Base-by-base conservation (phyloP, 164 flowering plant species). In the Euptelea pleiosperma region DNA sequence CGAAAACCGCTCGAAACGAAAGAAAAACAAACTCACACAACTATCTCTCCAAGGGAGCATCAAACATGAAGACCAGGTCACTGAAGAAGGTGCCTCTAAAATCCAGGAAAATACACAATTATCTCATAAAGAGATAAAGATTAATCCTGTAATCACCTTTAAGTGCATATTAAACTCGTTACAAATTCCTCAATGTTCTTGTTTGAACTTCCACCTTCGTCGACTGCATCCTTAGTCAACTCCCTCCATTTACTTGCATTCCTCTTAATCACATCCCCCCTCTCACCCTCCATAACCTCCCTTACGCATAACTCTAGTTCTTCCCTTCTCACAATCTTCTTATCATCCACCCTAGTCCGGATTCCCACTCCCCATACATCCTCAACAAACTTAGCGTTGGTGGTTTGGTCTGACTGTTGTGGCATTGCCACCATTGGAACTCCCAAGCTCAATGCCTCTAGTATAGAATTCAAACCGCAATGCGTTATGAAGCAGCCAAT, bases 401-500 rank as follows among this genome's bases (percentile, higher is more conserved):
- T 60, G 2, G 63, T 45, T 47, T 70, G 74, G 43, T 70, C 74
- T 12, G 26, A 22, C 70, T 67, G 62, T 12, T 66, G 70, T 2
- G 74, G 74, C 21, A 66, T 36, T 8, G 60, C 70, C 6, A 70
- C 64, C 60, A 70, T 41, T 11, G 74, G 74, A 33, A 70, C 64
- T 0, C 70, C 70, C 24, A 61, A 51, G 42, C 56, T 29, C 43
- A 71, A 44, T 4, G 45, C 70, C 52, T 71, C 74, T 18, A 71
- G 31, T 18, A 64, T 58, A 6, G 74, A 71, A 39, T 71, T 71
- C 74, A 70, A 71, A 16, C 74, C 74, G 35, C 74, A 71, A 26
- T 71, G 74, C 4, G 70, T 66, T 3, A 71, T 37, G 36, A 75
- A 75, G 41, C 75, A 68, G 14, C 72, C 76, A 11, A 75, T 46